phyloP scores from a whole-genome alignment of 1,139 yeast species.

The Arxiozyma heterogenica region DNA sequence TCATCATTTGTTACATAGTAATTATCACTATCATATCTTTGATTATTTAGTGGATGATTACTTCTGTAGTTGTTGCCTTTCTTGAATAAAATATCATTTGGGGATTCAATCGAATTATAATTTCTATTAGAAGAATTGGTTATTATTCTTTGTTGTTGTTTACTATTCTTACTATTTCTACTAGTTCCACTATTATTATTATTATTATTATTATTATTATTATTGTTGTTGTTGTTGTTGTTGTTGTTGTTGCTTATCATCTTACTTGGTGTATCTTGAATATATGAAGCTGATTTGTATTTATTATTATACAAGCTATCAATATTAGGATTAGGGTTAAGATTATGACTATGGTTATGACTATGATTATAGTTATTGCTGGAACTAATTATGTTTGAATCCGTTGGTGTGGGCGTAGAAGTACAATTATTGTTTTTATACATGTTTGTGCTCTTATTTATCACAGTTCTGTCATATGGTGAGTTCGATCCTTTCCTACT shows the following conservation, averaged over 20 bases:
- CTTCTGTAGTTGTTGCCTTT: constrained; percentile 16
- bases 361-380: constrained; percentile 10
- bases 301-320: background rate
- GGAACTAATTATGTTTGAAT: background rate
- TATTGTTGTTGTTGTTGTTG: too few species aligned
- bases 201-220: too few species aligned
- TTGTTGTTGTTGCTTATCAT: too few species aligned
- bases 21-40: background rate
- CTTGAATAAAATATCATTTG: constrained; percentile 21
- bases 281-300: constrained; percentile 9
- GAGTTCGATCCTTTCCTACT: background rate
- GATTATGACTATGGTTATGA: too few species aligned
- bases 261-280: constrained; percentile 14
- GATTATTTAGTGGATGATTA: constrained; percentile 11
- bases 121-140: constrained; percentile 13
- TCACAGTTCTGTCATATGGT: background rate
- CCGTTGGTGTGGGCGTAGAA: background rate
- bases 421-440: background rate
- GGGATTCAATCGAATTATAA: constrained; percentile 20
- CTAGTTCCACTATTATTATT: background rate
- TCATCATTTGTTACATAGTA: background rate
- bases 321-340: constrained; percentile 9
- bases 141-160: background rate
- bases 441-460: background rate
- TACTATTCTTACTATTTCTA: too few species aligned